These are phyloP conservation scores for Aurifilum marmelostoma DNA, from an alignment of 2,329 filamentous ascomycete species.

Conservation along the genomic window DNA sequence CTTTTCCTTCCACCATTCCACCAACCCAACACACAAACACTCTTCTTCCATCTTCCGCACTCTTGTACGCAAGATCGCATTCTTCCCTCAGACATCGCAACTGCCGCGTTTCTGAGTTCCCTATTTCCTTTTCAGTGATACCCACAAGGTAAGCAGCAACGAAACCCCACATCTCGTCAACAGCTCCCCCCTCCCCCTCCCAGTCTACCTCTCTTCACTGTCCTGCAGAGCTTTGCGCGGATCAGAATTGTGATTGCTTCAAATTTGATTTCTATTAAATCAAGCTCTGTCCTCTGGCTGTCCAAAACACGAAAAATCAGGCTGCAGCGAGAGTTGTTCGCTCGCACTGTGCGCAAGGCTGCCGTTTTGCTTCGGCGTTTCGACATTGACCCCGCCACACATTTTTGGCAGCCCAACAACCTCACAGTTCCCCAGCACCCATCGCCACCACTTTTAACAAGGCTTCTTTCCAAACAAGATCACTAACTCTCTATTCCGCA, in stretches of 20 bases:
- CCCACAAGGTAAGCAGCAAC: slow-evolving; percentile 29
- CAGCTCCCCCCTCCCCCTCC: slow-evolving; percentile 19
- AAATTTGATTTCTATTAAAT: background rate
- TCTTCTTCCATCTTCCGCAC: slow-evolving; percentile 11
- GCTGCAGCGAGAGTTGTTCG: background rate
- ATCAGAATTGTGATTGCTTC: background rate
- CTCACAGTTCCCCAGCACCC: background rate
- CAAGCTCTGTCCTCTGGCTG: background rate
- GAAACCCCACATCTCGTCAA: background rate
- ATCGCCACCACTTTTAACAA: background rate
- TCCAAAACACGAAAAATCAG: background rate
- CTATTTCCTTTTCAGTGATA: slow-evolving; percentile 29
- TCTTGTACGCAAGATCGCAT: slow-evolving; percentile 13
- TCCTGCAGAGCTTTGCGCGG: background rate
- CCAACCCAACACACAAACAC: slow-evolving; percentile 12
- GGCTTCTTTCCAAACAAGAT: background rate
- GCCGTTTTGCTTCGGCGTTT: slow-evolving; percentile 11
- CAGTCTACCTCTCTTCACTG: background rate
- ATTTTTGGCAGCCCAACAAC: background rate
- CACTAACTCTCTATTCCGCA: slow-evolving; percentile 15
- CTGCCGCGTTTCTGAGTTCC: slow-evolving; percentile 24
- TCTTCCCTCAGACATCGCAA: slow-evolving; percentile 23
- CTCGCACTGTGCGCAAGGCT: slow-evolving; percentile 13
- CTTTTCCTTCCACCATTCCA: slow-evolving; percentile 13
- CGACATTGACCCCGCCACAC: slow-evolving; percentile 20